Evolutionary conservation across 177 flowering plant species (phyloP), one percentile per base, ranked within the genome.

Genomic region (Vitis hybrid): DNA sequence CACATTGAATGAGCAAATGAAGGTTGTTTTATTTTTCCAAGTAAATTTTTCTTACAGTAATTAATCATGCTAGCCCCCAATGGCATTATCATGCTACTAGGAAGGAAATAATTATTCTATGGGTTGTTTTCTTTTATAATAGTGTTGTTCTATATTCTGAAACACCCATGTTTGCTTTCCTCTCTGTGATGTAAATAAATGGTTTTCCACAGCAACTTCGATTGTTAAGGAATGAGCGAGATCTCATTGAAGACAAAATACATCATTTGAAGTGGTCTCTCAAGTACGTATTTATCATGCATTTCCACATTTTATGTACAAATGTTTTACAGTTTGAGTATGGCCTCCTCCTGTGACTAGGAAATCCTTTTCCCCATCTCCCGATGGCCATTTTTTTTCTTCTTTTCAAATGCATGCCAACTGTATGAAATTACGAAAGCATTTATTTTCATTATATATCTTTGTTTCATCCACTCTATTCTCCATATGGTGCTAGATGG

Each of bases 251-350:
- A 80, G 95, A 95, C 76, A 79, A 89, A 70, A 88, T 93, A 60
- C 97, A 95, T 80, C 98, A 84, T 78, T 63, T 93, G 60, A 87
- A 81, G 78, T 92, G 98, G 98, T 95, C 90, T 67, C 83, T 90
- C 57, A 86, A 81, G 99, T 91, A 81, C 77, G 85, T 66, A 57
- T 48, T 13, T 39, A 45, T 52, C 60, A 53, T 14, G 15, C 56
- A 53, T 39, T 39, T 26, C 7, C 45, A 39, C 6, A 39, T 39
- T 39, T 39, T 39, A 39, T 39, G 45, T 39, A 39, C 45, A 39
- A 39, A 39, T 39, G 45, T 39, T 33, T 33, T 39, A 4, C 45
- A 53, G 16, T 53, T n/a, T 53, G 16, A 16, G 5, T 53, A 13
- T 53, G 16, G 12, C 16, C 56, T 53, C 45, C 45, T 6, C 8